A percentile compares a stretch with the other conserved stretches of the same genome.
phyloP scores from a whole-genome alignment of 192 early-diverging fungal species.

The Mortierella alpina region DNA sequence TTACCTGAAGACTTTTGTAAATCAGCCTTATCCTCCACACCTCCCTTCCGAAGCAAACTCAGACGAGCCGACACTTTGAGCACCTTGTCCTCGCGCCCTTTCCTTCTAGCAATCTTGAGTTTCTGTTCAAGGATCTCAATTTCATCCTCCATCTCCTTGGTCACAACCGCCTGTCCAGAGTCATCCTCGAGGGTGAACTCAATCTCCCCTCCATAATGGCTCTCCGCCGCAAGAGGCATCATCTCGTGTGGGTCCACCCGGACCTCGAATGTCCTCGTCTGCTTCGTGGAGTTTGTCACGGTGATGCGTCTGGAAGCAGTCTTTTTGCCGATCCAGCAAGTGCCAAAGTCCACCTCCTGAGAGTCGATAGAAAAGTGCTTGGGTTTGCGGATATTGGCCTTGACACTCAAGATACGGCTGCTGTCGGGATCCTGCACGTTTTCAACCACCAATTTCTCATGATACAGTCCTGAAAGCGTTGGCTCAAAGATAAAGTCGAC shows the following conservation, averaged over 20 bases:
- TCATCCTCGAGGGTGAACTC: conserved; percentile 74
- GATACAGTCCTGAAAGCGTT: conserved; percentile 86
- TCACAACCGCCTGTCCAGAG: conserved; percentile 59
- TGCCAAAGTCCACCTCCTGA: conserved; percentile 79
- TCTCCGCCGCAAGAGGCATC: conserved; percentile 34
- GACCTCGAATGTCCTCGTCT: conserved; percentile 83
- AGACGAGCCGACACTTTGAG: conserved; percentile 84
- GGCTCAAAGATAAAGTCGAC: conserved; percentile 95
- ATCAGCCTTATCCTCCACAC: conserved; percentile 31
- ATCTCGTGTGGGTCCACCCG: conserved; percentile 79
- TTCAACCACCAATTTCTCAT: conserved; percentile 87
- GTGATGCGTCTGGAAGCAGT: conserved; percentile 71
- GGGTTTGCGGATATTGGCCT: conserved; percentile 90
- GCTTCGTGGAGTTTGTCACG: conserved; percentile 86
- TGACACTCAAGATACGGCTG: conserved; percentile 82
- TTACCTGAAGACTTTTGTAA: conserved; percentile 14
- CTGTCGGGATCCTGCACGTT: conserved; percentile 90
- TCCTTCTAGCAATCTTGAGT: conserved; percentile 94
- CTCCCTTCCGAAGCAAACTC: conserved; percentile 71
- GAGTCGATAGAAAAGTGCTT: conserved; percentile 88
- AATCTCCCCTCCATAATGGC: conserved; percentile 69
- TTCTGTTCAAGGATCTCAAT: conserved; percentile 98
- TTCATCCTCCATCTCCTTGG: conserved; percentile 89
- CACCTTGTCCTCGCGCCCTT: conserved; percentile 88
- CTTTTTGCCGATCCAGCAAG: conserved; percentile 67